Conservation (phyloP, 2,329 filamentous ascomycete species). For the Cercospora zeae-maydis region DNA sequence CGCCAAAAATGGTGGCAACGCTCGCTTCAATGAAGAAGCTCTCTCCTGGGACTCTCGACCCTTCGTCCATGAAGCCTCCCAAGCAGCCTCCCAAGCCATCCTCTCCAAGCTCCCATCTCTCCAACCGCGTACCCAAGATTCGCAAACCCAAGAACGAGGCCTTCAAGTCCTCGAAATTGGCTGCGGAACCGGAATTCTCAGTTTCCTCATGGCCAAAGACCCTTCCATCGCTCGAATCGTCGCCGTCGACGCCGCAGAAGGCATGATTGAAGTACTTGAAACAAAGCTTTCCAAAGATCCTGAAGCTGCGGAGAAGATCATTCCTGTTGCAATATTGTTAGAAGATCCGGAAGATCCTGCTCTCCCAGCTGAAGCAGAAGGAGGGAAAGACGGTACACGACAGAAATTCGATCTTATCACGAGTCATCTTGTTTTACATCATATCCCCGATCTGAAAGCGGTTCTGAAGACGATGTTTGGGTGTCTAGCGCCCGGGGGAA, state of each 20-base stretch:
- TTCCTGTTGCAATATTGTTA: slow-evolving; percentile 25
- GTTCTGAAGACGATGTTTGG: slow-evolving; percentile 27
- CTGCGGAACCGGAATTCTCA: slow-evolving; percentile 29
- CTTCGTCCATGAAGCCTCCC: slow-evolving; percentile 28
- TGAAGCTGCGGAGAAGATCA: slow-evolving; percentile 22
- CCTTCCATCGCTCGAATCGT: slow-evolving; percentile 21
- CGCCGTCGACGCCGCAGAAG: slow-evolving; percentile 28
- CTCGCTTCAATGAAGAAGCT: slow-evolving; percentile 29
- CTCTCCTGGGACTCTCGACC: slow-evolving; percentile 27
- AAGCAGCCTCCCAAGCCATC: slow-evolving; percentile 24
- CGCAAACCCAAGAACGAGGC: not conserved
- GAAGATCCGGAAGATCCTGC: slow-evolving; percentile 26
- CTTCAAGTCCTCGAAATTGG: slow-evolving; percentile 28
- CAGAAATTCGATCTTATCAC: slow-evolving; percentile 30
- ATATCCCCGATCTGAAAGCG: slow-evolving; percentile 25
- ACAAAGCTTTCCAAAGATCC: slow-evolving; percentile 19
- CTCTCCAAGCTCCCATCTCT: slow-evolving; percentile 5
- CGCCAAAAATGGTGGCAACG: slow-evolving; percentile 16
- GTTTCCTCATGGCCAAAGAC: slow-evolving; percentile 24
- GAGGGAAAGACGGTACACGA: slow-evolving; percentile 8
- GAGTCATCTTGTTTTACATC: slow-evolving; percentile 29
- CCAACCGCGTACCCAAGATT: not conserved
- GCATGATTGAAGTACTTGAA: slow-evolving; percentile 29
- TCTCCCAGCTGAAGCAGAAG: slow-evolving; percentile 11
- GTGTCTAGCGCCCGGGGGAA: slow-evolving; percentile 24